These are phyloP conservation scores for Pichia sp. DNA, from an alignment of 1,139 yeast species.

Conservation along the genomic window DNA sequence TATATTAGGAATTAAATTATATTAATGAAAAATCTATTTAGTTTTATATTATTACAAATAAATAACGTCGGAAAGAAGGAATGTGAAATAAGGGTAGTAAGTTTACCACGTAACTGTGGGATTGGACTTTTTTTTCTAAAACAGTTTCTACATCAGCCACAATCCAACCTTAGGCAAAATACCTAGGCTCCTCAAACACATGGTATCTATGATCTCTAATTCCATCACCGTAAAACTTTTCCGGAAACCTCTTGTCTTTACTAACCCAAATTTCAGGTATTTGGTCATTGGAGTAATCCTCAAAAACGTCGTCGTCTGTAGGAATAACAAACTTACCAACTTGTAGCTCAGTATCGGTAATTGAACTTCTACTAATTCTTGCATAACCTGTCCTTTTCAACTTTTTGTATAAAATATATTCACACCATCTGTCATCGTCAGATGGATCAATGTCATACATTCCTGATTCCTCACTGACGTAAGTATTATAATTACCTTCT, in stretches of 20 bases:
- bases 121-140: too few species aligned
- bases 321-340: conserved; percentile 82
- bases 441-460: conserved; percentile 90
- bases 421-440: conserved; percentile 99
- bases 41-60: too few species aligned
- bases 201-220: conserved; percentile 91
- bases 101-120: too few species aligned
- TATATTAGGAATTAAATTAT: conserved; percentile 7
- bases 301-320: conserved; percentile 26
- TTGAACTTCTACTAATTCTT: conserved; percentile 84
- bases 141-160: too few species aligned
- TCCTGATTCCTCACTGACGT: conserved; percentile 74
- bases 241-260: conserved; percentile 67
- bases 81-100: too few species aligned
- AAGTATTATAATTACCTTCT: conserved; percentile 85
- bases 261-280: conserved; percentile 36
- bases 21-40: too few species aligned
- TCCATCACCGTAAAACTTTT: conserved; percentile 83
- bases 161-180: conserved; percentile 30
- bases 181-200: conserved; percentile 86
- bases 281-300: conserved; percentile 19
- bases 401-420: conserved; percentile 83
- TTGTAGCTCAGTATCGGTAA: conserved; percentile 95
- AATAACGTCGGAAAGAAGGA: too few species aligned
- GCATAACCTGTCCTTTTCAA: conserved; percentile 90